Evolutionary conservation across 2,329 filamentous ascomycete genomes (phyloP).

Genomic region (Penicillium sp.): DNA sequence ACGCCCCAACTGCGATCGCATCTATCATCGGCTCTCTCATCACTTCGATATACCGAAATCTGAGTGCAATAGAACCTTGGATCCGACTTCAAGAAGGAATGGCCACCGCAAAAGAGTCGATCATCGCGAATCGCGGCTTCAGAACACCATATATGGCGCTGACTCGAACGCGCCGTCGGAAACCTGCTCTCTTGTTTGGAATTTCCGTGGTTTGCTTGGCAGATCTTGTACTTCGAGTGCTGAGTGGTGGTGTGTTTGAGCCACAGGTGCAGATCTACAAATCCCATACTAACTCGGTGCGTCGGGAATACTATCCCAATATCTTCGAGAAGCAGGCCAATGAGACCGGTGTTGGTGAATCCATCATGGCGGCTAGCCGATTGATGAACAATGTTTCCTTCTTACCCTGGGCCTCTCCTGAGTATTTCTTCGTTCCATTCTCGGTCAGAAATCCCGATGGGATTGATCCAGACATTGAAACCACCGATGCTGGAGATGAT

Average conservation of each 20-base stretch:
- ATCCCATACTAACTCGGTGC: background rate
- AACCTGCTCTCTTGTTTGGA: background rate
- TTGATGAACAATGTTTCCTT: background rate
- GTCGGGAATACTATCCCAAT: background rate
- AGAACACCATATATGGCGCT: conserved; percentile 6
- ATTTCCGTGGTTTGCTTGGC: background rate
- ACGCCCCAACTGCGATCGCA: conserved; percentile 22
- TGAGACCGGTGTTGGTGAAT: background rate
- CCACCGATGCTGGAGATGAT: background rate
- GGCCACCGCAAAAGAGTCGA: conserved; percentile 8
- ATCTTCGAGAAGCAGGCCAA: background rate
- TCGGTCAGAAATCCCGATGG: background rate
- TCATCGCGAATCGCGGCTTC: conserved; percentile 14
- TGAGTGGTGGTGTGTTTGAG: background rate
- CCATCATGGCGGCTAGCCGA: background rate
- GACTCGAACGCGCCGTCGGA: background rate
- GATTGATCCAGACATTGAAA: background rate
- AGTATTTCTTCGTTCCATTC: background rate
- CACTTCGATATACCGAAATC: conserved; percentile 19
- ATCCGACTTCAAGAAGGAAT: conserved; percentile 17
- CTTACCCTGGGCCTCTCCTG: background rate
- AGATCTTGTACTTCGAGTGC: background rate
- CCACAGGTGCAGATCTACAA: background rate
- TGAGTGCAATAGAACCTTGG: conserved; percentile 25
- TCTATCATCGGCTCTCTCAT: conserved; percentile 22